Base-by-base conservation (phyloP, 805 yeast genomes). In the Groenewaldozyma tartarivorans region DNA sequence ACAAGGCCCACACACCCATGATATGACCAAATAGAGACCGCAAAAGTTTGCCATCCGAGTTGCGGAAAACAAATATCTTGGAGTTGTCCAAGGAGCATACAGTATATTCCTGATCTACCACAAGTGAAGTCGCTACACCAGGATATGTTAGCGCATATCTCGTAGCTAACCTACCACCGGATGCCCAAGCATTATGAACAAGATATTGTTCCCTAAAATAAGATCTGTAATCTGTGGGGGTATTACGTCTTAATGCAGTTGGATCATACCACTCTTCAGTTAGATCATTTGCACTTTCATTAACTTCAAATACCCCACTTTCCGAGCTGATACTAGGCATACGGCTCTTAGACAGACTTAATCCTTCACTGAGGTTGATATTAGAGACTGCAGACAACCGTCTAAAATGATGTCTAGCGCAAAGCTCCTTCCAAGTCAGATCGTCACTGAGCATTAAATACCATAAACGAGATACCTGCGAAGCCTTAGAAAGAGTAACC, bases 1-100 rank as follows among this genome's bases (percentile, higher is more conserved):
- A 81, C 45, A 92, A 80, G 22, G 94, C 88, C 96, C 97, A 90
- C 11, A 92, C 95, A 32, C 97, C 98, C 70, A 87, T 95, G 39
- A 92, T 86, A 58, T 92, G 98, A 4, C 98, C 98, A 63, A 85
- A 86, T 56, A 90, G 94, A 0, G 96, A 87, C 47, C 96, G 69
- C n/a, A 88, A 51, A 38, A 64, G 53, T 35, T 57, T 49, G 27
- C 71, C 70, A 44, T 59, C 64, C 29, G 29, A 9, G 38, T 52
- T 55, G 29, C 59, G 49, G 49, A 70, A 63, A 20, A 68, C 64
- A 39, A 64, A 66, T 27, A 72, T 54, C 18, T 64, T 54, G 20
- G 71, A 61, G 42, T 64, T 60, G 48, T 68, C 72, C 49, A 71
- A 62, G 2, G 71, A 65, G 31, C 66, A 55, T 22, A 62, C 63